Conservation (phyloP, 805 yeast species). For the Scheffersomyces amazonensis region DNA sequence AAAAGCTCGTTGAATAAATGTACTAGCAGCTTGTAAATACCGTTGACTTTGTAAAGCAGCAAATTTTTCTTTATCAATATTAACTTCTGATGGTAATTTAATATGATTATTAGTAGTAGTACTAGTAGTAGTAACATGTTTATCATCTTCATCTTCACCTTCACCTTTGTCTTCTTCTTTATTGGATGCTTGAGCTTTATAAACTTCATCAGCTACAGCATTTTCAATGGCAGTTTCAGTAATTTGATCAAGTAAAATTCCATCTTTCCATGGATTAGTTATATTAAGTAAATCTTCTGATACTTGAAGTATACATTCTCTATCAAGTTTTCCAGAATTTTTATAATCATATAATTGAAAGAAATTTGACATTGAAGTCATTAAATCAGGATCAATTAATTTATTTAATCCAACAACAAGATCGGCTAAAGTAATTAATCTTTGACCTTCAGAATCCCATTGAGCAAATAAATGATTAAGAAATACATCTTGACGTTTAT, state of each 20-base stretch:
- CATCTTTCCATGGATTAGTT: conserved; percentile 85
- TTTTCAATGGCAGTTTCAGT: conserved; percentile 64
- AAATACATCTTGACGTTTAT: conserved; percentile 11
- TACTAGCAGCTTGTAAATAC: conserved; percentile 82
- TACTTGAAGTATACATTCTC: conserved; percentile 77
- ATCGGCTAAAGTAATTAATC: conserved; percentile 63
- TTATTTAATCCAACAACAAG: conserved; percentile 71
- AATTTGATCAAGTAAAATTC: conserved; percentile 56
- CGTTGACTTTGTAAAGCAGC: conserved; percentile 69
- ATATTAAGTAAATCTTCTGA: conserved; percentile 85
- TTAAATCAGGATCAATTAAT: conserved; percentile 67
- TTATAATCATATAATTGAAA: conserved; percentile 70
- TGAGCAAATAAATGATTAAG: conserved; percentile 59
- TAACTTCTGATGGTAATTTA: conserved; percentile 53
- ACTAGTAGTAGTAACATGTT: conserved; percentile 19
- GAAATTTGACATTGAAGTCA: conserved; percentile 76
- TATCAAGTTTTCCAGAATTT: conserved; percentile 57
- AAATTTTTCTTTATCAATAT: conserved; percentile 60
- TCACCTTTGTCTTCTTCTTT: conserved; percentile 23
- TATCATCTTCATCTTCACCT: conserved; percentile 1
- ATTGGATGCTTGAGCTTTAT: conserved; percentile 28
- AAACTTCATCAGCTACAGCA: conserved; percentile 63
- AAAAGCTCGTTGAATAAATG: conserved; percentile 81
- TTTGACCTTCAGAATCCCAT: conserved; percentile 64
- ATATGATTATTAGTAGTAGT: conserved; percentile 22